Evolutionary conservation across 2,329 filamentous ascomycete species (phyloP).

Genomic region (Exutisphaerella laricina): DNA sequence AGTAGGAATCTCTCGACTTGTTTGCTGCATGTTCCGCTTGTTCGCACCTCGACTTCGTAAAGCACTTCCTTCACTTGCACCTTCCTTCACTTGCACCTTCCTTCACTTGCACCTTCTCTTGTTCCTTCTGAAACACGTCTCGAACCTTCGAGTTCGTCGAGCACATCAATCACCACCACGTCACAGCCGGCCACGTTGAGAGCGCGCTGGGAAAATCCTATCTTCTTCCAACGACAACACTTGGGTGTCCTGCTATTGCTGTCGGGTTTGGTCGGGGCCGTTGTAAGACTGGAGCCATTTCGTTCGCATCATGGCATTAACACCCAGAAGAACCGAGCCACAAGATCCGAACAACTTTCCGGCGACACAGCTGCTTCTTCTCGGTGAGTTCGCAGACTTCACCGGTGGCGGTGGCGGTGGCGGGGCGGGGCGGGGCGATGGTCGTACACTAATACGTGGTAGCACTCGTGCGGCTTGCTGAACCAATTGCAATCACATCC

Average conservation of each 20-base stretch:
- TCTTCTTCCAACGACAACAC: too few relatives aligned
- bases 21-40: not conserved
- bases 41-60: not conserved
- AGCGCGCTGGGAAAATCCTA: not conserved
- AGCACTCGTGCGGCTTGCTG: conserved; percentile 89
- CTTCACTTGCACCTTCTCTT: not conserved
- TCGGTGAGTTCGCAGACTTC: conserved; percentile 74
- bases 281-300: conserved; percentile 23
- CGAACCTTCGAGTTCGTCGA: not conserved
- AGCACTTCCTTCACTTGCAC: not conserved
- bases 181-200: too few relatives aligned
- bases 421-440: not conserved
- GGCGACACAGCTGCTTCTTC: conserved; percentile 71
- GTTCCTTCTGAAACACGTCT: conserved; percentile 1
- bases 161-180: not conserved
- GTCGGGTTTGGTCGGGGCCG: conserved; percentile 11
- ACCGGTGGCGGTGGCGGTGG: too few relatives aligned
- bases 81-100: not conserved
- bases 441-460: conserved; percentile 7
- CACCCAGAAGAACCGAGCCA: conserved; percentile 33
- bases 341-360: conserved; percentile 72
- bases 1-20: conserved; percentile 1
- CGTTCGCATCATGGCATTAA: conserved; percentile 20
- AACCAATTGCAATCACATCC: conserved; percentile 87
- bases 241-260: not conserved